Percentiles rank a stretch among this genome's conserved stretches.
Evolutionary conservation across 371 early-diverging fungal species (phyloP).

Genomic region (Lichtheimia ramosa): DNA sequence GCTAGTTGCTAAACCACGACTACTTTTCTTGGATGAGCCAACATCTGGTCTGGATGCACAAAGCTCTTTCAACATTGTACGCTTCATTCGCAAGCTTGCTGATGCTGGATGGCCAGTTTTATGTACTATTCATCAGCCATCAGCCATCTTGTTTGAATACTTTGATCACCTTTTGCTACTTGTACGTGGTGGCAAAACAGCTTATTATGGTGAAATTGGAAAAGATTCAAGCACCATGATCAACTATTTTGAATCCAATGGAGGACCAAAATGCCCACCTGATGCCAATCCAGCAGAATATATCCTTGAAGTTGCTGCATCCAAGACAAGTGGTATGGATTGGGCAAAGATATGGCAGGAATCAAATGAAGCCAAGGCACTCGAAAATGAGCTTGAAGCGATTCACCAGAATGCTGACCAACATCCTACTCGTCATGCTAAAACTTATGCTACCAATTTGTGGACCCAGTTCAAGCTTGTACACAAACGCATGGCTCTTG

Average conservation of each 20-base stretch:
- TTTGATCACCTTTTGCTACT: constrained; percentile 70
- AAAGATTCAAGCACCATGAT: constrained; percentile 49
- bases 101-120: constrained; percentile 59
- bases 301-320: constrained; percentile 46
- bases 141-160: constrained; percentile 59
- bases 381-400: constrained; percentile 21
- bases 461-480: constrained; percentile 43
- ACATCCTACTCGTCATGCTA: constrained; percentile 14
- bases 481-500: constrained; percentile 45
- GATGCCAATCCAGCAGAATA: constrained; percentile 73
- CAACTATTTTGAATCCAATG: constrained; percentile 62
- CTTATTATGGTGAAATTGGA: constrained; percentile 70
- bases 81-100: constrained; percentile 64
- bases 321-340: constrained; percentile 18
- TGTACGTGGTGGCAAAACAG: constrained; percentile 62
- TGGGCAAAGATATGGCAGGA: constrained; percentile 58
- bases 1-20: constrained; percentile 69
- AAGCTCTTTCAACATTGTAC: constrained; percentile 70
- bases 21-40: constrained; percentile 85
- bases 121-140: constrained; percentile 73
- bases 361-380: constrained; percentile 28
- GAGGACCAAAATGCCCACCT: constrained; percentile 54
- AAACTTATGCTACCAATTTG: constrained; percentile 33
- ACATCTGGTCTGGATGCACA: constrained; percentile 72
- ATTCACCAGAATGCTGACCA: constrained; percentile 22